Base-by-base conservation (phyloP, 2,329 filamentous ascomycete species). In the Alternaria arbusti region DNA sequence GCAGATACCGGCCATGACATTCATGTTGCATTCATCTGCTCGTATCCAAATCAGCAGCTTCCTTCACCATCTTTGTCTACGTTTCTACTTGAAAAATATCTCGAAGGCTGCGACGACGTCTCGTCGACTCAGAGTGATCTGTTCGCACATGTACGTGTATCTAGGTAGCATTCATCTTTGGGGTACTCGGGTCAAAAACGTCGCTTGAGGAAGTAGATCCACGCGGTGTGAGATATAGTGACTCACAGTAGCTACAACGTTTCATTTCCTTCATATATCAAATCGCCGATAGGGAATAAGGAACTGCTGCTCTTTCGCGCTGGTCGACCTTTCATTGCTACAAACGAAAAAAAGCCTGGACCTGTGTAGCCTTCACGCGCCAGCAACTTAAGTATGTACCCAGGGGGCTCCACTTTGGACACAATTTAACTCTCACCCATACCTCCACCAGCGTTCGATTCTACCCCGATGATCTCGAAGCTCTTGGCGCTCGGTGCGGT, bases 281-380 rank as follows among this genome's bases (percentile, higher is more conserved):
- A n/a, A 40, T 10, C 0, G 0, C 4, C 32, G 32, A 40, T 5
- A 40, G 7, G 8, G 4, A 40, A n/a, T 40, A 5, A n/a, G 2
- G 1, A 3, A 40, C 15, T 5, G 1, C 32, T 40, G 15, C 5
- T 3, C 32, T 40, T 40, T 40, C 36, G 36, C 36, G 0, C 36
- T 40, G 36, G 15, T 40, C 15, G 36, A 40, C 36, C 5, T 40
- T 40, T 40, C 36, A 6, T 6, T 40, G 36, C n/a, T 40, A 40
- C n/a, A 2, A n/a, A 40, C 32, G 32, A 0, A 6, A 40, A 40
- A 40, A n/a, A 40, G 32, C 32, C 8, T 4, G 32, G 15, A 40
- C 32, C 32, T 40, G 32, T 40, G 32, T 40, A 15, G 32, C 32
- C 32, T 40, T 40, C 10, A 10, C 32, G 32, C 32, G 32, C 32